Conservation (phyloP, 2,329 filamentous ascomycete genomes). For the Aureobasidium sp. region DNA sequence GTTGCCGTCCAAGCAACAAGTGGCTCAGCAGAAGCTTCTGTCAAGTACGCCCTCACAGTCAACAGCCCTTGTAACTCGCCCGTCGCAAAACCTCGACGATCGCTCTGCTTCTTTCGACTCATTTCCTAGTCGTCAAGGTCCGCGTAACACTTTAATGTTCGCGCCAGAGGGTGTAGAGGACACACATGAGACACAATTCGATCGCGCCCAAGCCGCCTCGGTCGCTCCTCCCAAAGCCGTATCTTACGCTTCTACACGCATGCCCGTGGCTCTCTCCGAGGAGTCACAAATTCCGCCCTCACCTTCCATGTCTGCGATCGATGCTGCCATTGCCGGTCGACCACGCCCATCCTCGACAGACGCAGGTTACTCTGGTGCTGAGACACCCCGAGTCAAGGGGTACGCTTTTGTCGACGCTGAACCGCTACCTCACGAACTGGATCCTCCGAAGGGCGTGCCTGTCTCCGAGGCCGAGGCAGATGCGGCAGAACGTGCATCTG, state of each 20-base stretch:
- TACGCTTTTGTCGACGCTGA: slow-evolving; percentile 96
- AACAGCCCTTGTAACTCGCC: slow-evolving; percentile 42
- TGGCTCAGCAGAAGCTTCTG: slow-evolving; percentile 77
- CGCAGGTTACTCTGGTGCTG: slow-evolving; percentile 65
- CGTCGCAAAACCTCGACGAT: slow-evolving; percentile 67
- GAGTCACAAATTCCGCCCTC: slow-evolving; percentile 65
- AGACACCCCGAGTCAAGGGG: slow-evolving; percentile 92
- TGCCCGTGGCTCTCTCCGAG: slow-evolving; percentile 54
- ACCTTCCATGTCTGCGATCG: slow-evolving; percentile 85
- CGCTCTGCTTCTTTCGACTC: slow-evolving; percentile 80
- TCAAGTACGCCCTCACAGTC: slow-evolving; percentile 36
- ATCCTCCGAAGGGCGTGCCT: slow-evolving; percentile 54
- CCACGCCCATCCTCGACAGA: slow-evolving; percentile 57
- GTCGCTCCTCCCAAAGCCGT: slow-evolving; percentile 81
- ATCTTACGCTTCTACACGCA: slow-evolving; percentile 84
- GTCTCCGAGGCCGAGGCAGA: slow-evolving; percentile 37
- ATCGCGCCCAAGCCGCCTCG: slow-evolving; percentile 75
- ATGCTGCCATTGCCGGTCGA: slow-evolving; percentile 83
- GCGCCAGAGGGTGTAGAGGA: slow-evolving; percentile 69
- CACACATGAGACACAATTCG: slow-evolving; percentile 63
- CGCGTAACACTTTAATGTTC: slow-evolving; percentile 93
- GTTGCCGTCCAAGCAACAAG: slow-evolving; percentile 69
- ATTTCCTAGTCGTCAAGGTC: slow-evolving; percentile 67
- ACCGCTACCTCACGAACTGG: slow-evolving; percentile 62
- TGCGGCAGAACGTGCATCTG: slow-evolving; percentile 38